Evolutionary conservation across 495 filamentous ascomycete genomes (phyloP).

Genomic region (Chaetomium tenue): DNA sequence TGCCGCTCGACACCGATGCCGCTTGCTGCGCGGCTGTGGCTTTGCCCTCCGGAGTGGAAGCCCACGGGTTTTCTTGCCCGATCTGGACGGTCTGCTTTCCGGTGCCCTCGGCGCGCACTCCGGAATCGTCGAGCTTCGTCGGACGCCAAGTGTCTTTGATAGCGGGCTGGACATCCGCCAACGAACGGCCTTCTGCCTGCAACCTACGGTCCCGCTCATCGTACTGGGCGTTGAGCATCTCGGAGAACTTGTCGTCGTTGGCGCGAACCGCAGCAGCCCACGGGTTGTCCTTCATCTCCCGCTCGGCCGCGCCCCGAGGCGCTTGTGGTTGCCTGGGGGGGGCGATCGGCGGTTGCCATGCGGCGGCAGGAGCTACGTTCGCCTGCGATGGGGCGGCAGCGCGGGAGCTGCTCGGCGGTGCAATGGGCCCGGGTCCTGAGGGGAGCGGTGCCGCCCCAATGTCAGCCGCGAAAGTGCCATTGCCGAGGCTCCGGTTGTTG

Average conservation of each 20-base stretch:
- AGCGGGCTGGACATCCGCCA: conserved; percentile 40
- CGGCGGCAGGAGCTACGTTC: conserved; percentile 14
- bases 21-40: conserved; percentile 18
- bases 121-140: conserved; percentile 50
- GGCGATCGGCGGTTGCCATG: conserved; percentile 41
- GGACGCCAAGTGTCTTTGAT: conserved; percentile 68
- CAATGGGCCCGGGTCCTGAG: conserved; percentile 48
- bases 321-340: conserved; percentile 35
- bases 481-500: conserved; percentile 67
- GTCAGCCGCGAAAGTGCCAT: conserved; percentile 72
- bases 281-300: conserved; percentile 12
- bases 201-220: conserved; percentile 34
- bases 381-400: neutral
- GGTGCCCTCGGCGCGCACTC: conserved; percentile 29
- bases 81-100: conserved; percentile 31
- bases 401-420: conserved; percentile 31
- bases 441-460: conserved; percentile 49
- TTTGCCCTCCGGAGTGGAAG: conserved; percentile 22
- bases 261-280: conserved; percentile 25
- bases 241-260: conserved; percentile 30
- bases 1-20: conserved; percentile 16
- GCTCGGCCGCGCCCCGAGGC: neutral
- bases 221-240: conserved; percentile 30
- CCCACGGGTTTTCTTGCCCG: conserved; percentile 33
- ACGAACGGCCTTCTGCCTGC: conserved; percentile 30